phyloP scores from a whole-genome alignment of 257 asterid species.

The Fraxinus cuspidata region DNA sequence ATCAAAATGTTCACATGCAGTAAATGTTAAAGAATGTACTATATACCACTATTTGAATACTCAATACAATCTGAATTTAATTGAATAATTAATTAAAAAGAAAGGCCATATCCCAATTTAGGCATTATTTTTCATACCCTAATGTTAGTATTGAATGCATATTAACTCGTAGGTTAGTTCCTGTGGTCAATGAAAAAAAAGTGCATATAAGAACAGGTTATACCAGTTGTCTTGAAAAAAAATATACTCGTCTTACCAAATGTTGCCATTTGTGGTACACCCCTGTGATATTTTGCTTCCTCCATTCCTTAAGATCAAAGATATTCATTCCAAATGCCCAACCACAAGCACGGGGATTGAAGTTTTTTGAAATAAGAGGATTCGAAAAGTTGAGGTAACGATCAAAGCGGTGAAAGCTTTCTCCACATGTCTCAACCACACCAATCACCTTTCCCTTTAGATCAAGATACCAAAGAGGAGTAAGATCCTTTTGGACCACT shows the following conservation, averaged over 20 bases:
- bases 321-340: constrained; percentile 98
- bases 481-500: constrained; percentile 81
- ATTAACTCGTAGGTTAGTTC: not conserved
- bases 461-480: constrained; percentile 76
- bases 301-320: constrained; percentile 72
- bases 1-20: not conserved
- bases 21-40: not conserved
- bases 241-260: constrained; percentile 49
- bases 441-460: constrained; percentile 86
- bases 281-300: constrained; percentile 75
- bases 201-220: not conserved
- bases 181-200: not conserved
- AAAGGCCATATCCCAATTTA: not conserved
- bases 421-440: constrained; percentile 95
- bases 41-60: not conserved
- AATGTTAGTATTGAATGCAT: not conserved
- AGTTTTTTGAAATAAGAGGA: constrained; percentile 65
- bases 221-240: not conserved
- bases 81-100: not conserved
- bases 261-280: constrained; percentile 93
- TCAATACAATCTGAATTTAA: not conserved
- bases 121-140: not conserved
- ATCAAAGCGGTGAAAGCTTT: constrained; percentile 90
- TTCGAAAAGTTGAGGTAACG: constrained; percentile 92
- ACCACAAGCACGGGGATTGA: constrained; percentile 87